Conservation (phyloP, 768 basidiomycete species). For the Dentipellis fragilis region DNA sequence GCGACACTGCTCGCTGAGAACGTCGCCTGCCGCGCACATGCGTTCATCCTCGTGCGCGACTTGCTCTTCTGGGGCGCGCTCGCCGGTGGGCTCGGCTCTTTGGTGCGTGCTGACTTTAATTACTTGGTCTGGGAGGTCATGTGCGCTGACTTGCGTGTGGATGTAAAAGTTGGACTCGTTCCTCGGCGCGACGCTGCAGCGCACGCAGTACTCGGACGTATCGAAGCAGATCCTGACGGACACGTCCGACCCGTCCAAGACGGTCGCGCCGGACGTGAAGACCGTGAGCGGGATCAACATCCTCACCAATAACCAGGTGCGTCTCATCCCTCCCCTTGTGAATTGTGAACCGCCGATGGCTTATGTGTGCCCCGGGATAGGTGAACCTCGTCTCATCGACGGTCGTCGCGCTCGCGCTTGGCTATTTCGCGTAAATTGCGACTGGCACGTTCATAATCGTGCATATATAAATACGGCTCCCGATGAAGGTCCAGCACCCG, state of each 20-base stretch:
- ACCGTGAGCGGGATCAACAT: slow-evolving; percentile 54
- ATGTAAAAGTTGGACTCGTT: slow-evolving; percentile 66
- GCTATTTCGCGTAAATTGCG: slow-evolving; percentile 7
- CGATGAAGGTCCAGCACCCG: no score
- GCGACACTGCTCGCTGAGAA: slow-evolving; percentile 54
- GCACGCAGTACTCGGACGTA: slow-evolving; percentile 58
- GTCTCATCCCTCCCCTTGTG: slow-evolving; percentile 3
- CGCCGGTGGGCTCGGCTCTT: slow-evolving; percentile 70
- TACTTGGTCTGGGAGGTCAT: not conserved
- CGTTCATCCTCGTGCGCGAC: slow-evolving; percentile 27
- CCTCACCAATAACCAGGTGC: slow-evolving; percentile 78
- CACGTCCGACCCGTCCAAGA: slow-evolving; percentile 16
- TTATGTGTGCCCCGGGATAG: not conserved
- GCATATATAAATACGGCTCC: not conserved
- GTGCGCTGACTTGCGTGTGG: not conserved
- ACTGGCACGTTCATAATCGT: not conserved
- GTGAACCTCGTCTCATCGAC: slow-evolving; percentile 14
- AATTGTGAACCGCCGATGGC: not conserved
- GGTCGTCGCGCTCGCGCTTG: slow-evolving; percentile 11
- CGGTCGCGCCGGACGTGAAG: slow-evolving; percentile 33
- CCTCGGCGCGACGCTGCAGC: slow-evolving; percentile 80
- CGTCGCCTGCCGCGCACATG: slow-evolving; percentile 34
- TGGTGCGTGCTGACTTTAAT: slow-evolving; percentile 35
- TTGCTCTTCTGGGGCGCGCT: slow-evolving; percentile 50
- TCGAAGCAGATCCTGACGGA: slow-evolving; percentile 60